These are phyloP conservation scores for Xylariales sp. DNA, from an alignment of 2,329 filamentous ascomycete species.

Conservation along the genomic window DNA sequence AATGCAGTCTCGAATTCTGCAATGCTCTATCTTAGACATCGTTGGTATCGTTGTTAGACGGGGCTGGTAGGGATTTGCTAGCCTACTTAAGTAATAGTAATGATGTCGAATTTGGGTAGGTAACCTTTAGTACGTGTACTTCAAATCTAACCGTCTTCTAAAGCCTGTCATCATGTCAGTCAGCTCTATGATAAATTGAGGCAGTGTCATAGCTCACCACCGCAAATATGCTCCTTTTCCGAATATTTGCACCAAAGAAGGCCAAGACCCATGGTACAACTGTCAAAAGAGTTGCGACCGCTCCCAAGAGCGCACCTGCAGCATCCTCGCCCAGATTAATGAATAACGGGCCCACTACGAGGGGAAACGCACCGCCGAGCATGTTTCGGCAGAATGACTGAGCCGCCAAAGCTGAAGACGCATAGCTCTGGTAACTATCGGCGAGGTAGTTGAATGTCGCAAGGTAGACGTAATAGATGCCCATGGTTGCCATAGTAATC, in stretches of 20 bases:
- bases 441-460: slow-evolving; percentile 91
- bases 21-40: too few species aligned
- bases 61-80: too few species aligned
- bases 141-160: too few species aligned
- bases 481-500: slow-evolving; percentile 71
- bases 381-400: slow-evolving; percentile 85
- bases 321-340: slow-evolving; percentile 63
- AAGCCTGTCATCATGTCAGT: too few species aligned
- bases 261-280: slow-evolving; percentile 84
- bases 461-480: slow-evolving; percentile 82
- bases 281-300: slow-evolving; percentile 63
- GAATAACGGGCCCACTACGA: slow-evolving; percentile 73
- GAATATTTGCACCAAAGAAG: slow-evolving; percentile 71
- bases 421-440: slow-evolving; percentile 80
- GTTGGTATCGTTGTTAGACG: too few species aligned
- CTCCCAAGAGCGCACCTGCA: slow-evolving; percentile 72
- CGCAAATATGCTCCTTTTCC: slow-evolving; percentile 73
- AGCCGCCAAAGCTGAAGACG: slow-evolving; percentile 79
- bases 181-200: too few species aligned
- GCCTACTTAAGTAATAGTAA: too few species aligned
- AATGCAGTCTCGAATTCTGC: too few species aligned
- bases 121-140: too few species aligned
- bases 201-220: slow-evolving; percentile 50
- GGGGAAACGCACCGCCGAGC: slow-evolving; percentile 73
- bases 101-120: too few species aligned